Evolutionary conservation across 164 flowering plant genomes (phyloP).

Genomic region (Amborella trichopoda): DNA sequence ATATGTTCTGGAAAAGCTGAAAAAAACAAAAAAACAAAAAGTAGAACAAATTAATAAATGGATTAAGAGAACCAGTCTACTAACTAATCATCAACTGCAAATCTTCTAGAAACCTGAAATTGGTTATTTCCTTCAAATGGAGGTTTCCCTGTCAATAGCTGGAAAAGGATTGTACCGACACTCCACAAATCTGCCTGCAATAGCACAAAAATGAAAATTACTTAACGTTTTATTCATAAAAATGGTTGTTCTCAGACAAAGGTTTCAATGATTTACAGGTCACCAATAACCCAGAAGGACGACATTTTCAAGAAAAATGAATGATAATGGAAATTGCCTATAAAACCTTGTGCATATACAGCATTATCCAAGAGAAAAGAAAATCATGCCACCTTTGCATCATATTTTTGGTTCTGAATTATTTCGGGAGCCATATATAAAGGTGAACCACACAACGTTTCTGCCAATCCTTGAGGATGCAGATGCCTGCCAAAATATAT

Average conservation of each 20-base stretch:
- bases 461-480: constrained; percentile 40
- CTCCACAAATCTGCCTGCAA: constrained; percentile 70
- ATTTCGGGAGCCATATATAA: constrained; percentile 69
- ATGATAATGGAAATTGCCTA: too few relatives aligned
- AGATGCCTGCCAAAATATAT: constrained; percentile 24
- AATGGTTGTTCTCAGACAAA: too few relatives aligned
- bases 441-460: constrained; percentile 62
- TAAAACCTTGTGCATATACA: too few relatives aligned
- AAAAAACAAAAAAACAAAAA: background rate
- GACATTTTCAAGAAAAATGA: too few relatives aligned
- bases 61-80: background rate
- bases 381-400: constrained; percentile 43
- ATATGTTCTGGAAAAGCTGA: constrained; percentile 55
- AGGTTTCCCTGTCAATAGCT: constrained; percentile 49
- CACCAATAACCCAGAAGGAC: too few relatives aligned
- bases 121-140: constrained; percentile 49
- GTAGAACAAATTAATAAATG: background rate
- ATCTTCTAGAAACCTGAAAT: constrained; percentile 25
- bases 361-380: too few relatives aligned
- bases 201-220: background rate
- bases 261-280: too few relatives aligned
- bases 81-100: background rate
- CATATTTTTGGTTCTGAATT: constrained; percentile 43
- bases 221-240: too few relatives aligned
- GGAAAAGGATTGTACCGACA: constrained; percentile 53